Base-by-base conservation (phyloP, 495 filamentous ascomycete species). In the Xylaria cubensis region DNA sequence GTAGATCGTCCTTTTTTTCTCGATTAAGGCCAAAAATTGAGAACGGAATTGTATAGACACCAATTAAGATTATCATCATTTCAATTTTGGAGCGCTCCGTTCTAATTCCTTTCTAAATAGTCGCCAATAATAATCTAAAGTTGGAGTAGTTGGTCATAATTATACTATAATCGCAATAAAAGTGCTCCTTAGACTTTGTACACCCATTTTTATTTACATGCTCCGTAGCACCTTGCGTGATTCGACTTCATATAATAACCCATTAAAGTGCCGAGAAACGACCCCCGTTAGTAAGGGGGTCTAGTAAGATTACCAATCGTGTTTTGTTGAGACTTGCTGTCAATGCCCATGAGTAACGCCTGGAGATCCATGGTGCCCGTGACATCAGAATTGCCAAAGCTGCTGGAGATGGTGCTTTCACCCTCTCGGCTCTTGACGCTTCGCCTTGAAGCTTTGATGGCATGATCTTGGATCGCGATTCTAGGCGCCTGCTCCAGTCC, bases 331-430 rank as follows among this genome's bases (percentile, higher is more conserved):
- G 78, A 79, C 34, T 81, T 81, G 72, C 82, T 83, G 73, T 86
- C 83, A 74, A 86, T 86, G 9, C 83, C 83, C 69, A 76, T 84
- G 19, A 86, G 74, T 72, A 86, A 72, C 34, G 84, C 79, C 64
- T 83, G 77, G 24, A 86, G 73, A 65, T 86, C 85, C 80, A 85
- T 80, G 39, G 24, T 4, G 32, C 74, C 81, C 7, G 79, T 76
- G 26, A 67, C 50, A 29, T 76, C 76, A 24, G 76, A 75, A 24
- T 80, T 80, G 26, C 75, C 67, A 56, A 74, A 81, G 34, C 73
- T 78, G 7, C 73, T 78, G 5, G 83, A 81, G 67, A 80, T 66
- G 24, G 76, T 74, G n/a, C 80, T 76, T 10, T 82, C 80, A 3
- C 77, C 81, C 1, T 76, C 77, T 29, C 83, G 77, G 61, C 83